Evolutionary conservation across 129 eudicot genomes (phyloP), one percentile per base, ranked within the genome.

Genomic region (Erigeron canadensis): DNA sequence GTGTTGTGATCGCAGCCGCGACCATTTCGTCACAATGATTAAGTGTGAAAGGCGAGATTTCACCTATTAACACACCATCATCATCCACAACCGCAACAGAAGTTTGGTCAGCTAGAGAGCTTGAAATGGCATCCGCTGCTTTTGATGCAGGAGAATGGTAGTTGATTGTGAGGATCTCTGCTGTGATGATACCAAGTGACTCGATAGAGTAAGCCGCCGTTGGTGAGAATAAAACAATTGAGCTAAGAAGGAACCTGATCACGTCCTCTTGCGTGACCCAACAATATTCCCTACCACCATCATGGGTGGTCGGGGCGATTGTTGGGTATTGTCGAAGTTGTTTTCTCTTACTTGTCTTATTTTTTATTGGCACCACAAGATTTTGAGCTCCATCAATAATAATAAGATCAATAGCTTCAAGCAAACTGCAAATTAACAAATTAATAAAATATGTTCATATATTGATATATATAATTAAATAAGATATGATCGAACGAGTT

Each of bases 181-280:
- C 40, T 72, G 78, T 76, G 46, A 88, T 88, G 60, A 88, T 65
- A 57, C 86, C 90, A 1, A 91, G 93, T n/a, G 84, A 39, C 3
- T 88, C 83, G 63, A 91, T 65, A 11, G 96, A 74, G 22, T 63
- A 75, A 0, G 96, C 83, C 18, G 89, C 79, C 18, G 81, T 74
- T 0, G 89, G 83, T 7, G 94, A 86, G 81, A 91, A 88, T 10
- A 81, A 79, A 61, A 93, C 88, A 44, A 91, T 88, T 72, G 93
- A 82, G 81, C 88, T 84, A 11, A 86, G 83, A 21, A 91, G 71
- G 81, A 88, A 91, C 46, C 89, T 62, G 53, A 88, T 73, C 16
- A 91, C 79, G 42, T 91, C 97, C 65, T 88, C 96, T 68, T 86
- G 96, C 2, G 97, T 88, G 41, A 91, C 65, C 96, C 97, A 91